Percentiles rank a stretch among this genome's conserved stretches.
Evolutionary conservation across 257 asterid genomes (phyloP).

Genomic region (Gynochthodes officinalis): DNA sequence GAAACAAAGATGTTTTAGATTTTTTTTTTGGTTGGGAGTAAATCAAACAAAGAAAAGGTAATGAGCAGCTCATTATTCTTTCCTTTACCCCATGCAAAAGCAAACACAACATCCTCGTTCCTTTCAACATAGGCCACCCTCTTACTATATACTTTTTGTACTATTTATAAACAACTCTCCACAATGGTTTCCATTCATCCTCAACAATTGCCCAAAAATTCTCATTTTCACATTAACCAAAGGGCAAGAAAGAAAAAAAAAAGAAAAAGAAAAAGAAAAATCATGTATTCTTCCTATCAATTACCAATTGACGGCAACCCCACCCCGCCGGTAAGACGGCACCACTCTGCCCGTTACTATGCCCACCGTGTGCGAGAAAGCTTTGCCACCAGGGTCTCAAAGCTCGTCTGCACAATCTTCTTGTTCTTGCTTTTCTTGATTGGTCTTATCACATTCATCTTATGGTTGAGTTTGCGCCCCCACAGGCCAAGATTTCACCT

Average conservation of each 20-base stretch:
- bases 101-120: constrained; percentile 12
- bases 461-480: constrained; percentile 89
- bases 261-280: not conserved
- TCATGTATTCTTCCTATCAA: constrained; percentile 29
- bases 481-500: constrained; percentile 78
- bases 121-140: constrained; percentile 11
- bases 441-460: constrained; percentile 68
- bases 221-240: not conserved
- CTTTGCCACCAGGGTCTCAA: constrained; percentile 66
- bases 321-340: constrained; percentile 40
- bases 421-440: constrained; percentile 51
- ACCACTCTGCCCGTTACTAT: constrained; percentile 70
- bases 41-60: no score
- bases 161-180: constrained; percentile 5
- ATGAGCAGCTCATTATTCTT: constrained; percentile 32
- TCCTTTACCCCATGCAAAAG: constrained; percentile 31
- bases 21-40: no score
- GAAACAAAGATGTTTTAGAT: no score
- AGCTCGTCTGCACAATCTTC: constrained; percentile 63
- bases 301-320: constrained; percentile 36
- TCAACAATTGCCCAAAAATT: not conserved
- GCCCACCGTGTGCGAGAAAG: constrained; percentile 82
- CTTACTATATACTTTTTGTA: not conserved
- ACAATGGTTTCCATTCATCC: constrained; percentile 4
- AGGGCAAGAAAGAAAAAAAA: not conserved